Evolutionary conservation across 345 rosid species (phyloP), one percentile per base, ranked within the genome.

Genomic region (Anastatica hierochuntica): DNA sequence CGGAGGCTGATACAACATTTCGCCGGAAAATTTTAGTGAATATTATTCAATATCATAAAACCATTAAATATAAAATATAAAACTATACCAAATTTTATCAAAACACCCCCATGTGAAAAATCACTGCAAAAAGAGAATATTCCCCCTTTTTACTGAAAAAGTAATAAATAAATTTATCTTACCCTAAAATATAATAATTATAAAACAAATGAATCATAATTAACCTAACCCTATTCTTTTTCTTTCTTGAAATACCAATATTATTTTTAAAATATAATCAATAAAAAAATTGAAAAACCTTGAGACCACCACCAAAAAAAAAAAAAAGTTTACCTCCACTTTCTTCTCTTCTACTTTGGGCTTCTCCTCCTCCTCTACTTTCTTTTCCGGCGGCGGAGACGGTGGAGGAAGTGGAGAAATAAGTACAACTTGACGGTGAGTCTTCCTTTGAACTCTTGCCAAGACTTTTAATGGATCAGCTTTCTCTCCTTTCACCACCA

Each of bases 401-500:
- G n/a, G n/a, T n/a, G n/a, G n/a, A 4, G 98, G 94, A 53, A 94
- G 76, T 1, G 99, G 97, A 45, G 97, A 94, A 12, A 94, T 54
- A 14, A 94, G 87, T 79, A 74, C 79, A 13, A 85, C 99, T 62
- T 83, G 82, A 53, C 87, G 68, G 61, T 77, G 97, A 49, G 87
- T 88, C 74, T 94, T 92, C 73, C 77, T 76, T 63, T 85, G 94
- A 47, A 92, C 68, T 60, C 95, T 85, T n/a, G 49, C 90, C 49
- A 83, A 58, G 8, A 94, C 97, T 73, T 85, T 81, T 62, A 88
- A 13, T 5, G 99, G 95, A 76, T 94, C 97, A 11, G 99, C 97
- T 53, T 76, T 88, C 53, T 88, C 95, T 40, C 99, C 99, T 72
- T 82, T 94, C 67, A 94, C 97, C 54, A 94, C 86, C 75, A 94